Evolutionary conservation across 306 rosid genomes (phyloP), one percentile per base, ranked within the genome.

Genomic region (Neltuma alba): DNA sequence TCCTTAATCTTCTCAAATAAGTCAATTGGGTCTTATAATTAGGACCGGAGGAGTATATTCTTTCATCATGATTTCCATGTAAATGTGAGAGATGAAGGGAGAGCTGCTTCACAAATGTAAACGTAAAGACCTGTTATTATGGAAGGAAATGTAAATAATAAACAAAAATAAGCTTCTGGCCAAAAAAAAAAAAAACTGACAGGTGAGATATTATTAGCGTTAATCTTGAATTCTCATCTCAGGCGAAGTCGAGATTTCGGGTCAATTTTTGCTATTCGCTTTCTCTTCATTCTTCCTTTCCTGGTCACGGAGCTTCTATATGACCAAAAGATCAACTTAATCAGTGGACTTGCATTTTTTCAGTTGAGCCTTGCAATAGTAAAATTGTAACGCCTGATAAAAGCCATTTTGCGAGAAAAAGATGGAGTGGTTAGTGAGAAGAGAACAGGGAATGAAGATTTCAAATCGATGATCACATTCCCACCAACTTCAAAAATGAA

Each of bases 361-460:
- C 36, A 40, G 76, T 34, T 58, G 45, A 58, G 33, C 69, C 25
- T 57, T 33, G 60, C 36, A 36, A 70, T 34, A 66, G 64, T 12
- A 25, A 58, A 11, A 25, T 13, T 25, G 34, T 25, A 11, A 58
- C 31, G 64, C 28, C 64, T 58, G 18, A 27, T 58, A 8, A 58
- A 58, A 25, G 33, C 34, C 34, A 58, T 11, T 27, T 58, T 13
- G 37, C 18, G 37, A 28, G 10, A 60, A 60, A 28, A 60, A 5
- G 4, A 28, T 5, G 3, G 47, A 7, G 36, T 4, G 16, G n/a
- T 55, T 16, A 21, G 14, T 21, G 31, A 63, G 12, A 40, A 41
- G 67, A 44, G 64, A 57, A 40, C 72, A 54, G 13, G 42, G 63
- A 77, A 54, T 21, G 30, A n/a, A 63, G 63, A 82, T 82, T 76